Percentiles rank a stretch among this genome's conserved stretches.
Conservation (phyloP, 768 basidiomycete species). For the Rhodotorula kratochvilovae region DNA sequence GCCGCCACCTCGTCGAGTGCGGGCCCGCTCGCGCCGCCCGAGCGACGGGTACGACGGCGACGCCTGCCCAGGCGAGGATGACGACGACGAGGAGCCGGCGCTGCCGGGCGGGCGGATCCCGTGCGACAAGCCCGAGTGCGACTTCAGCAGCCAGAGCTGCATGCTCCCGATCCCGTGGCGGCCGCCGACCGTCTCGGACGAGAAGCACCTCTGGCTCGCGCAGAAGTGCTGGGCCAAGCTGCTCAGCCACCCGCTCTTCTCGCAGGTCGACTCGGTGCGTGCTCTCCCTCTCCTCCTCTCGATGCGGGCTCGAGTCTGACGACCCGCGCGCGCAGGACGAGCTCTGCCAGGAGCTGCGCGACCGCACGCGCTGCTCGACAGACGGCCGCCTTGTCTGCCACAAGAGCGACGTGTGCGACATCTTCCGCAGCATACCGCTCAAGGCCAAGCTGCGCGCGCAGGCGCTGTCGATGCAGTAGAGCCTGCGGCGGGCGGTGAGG, state of each 20-base stretch:
- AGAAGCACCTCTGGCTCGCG: conserved; percentile 33
- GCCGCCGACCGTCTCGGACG: conserved; percentile 20
- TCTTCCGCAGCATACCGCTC: conserved; percentile 31
- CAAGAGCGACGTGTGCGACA: conserved; percentile 33
- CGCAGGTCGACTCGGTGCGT: conserved; percentile 24
- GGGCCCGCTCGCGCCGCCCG: neutral
- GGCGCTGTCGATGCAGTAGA: conserved; percentile 8
- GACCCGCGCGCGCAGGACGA: conserved; percentile 27
- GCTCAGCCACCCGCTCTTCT: conserved; percentile 32
- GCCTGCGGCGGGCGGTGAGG: too few species aligned
- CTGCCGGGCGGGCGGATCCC: conserved; percentile 20
- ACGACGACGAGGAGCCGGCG: conserved; percentile 21
- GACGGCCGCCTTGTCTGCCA: conserved; percentile 35
- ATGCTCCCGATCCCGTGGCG: conserved; percentile 37
- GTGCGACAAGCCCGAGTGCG: conserved; percentile 40
- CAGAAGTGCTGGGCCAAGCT: conserved; percentile 39
- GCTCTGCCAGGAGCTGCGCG: conserved; percentile 31
- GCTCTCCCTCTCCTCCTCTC: too few species aligned
- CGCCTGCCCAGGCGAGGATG: conserved; percentile 10
- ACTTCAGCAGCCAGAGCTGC: conserved; percentile 26
- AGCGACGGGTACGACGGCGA: neutral
- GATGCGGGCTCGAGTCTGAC: neutral
- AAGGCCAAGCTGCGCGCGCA: conserved; percentile 14
- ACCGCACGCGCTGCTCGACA: conserved; percentile 32
- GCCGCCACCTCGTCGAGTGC: neutral